Percentiles rank a stretch among this genome's conserved stretches.
phyloP scores from a whole-genome alignment of 1,284 basidiomycete genomes.

The Apiotrichum sp. region DNA sequence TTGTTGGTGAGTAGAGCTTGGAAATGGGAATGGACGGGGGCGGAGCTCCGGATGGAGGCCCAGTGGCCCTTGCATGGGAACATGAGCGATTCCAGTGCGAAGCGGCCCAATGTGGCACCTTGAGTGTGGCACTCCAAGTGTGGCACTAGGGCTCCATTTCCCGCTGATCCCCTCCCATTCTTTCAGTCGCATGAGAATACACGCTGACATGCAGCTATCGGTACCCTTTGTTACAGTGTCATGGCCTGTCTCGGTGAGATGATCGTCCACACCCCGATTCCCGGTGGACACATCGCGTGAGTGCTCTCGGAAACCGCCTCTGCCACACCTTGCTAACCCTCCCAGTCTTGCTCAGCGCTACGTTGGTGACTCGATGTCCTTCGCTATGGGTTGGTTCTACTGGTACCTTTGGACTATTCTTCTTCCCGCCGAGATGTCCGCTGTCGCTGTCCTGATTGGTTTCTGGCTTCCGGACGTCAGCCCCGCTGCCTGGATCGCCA shows the following conservation, averaged over 20 bases:
- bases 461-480: conserved; percentile 61
- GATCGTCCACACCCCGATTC: conserved; percentile 48
- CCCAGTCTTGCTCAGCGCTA: conserved; percentile 54
- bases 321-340: neutral
- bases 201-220: conserved; percentile 27
- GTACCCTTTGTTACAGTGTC: conserved; percentile 44
- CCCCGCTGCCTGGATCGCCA: conserved; percentile 64
- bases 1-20: conserved; percentile 4
- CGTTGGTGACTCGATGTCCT: conserved; percentile 64
- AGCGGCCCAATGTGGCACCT: too few species aligned
- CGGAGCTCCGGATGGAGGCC: too few species aligned
- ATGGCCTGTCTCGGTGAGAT: conserved; percentile 51
- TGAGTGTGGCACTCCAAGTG: too few species aligned
- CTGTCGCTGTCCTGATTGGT: conserved; percentile 68
- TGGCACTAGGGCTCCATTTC: too few species aligned
- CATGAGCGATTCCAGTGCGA: too few species aligned
- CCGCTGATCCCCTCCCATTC: too few species aligned
- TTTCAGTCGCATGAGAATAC: neutral
- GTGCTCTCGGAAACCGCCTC: neutral
- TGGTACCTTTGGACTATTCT: conserved; percentile 65
- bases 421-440: conserved; percentile 70
- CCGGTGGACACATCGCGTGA: conserved; percentile 65
- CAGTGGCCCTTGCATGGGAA: too few species aligned
- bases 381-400: conserved; percentile 78
- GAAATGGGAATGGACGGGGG: too few species aligned